These are phyloP conservation scores for Fusarium nodosum DNA, from an alignment of 2,329 filamentous ascomycete genomes.

Conservation along the genomic window DNA sequence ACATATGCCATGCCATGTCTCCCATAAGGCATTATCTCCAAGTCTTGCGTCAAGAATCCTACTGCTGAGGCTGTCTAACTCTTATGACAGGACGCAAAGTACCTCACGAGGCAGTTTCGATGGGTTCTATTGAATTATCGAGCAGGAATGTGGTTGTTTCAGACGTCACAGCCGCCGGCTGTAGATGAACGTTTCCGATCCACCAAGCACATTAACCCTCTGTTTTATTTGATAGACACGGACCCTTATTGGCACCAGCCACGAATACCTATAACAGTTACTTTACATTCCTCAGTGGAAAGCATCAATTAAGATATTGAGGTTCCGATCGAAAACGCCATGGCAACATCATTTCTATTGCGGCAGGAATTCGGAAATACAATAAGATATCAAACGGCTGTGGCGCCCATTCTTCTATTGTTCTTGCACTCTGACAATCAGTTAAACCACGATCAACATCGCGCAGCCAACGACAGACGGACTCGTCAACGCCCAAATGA, in stretches of 20 bases:
- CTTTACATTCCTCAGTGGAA: conserved; percentile 13
- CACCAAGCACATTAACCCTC: background rate
- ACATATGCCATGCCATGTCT: conserved; percentile 2
- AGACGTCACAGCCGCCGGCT: background rate
- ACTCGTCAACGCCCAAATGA: background rate
- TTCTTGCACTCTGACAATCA: conserved; percentile 7
- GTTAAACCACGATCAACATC: conserved; percentile 6
- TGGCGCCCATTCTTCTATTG: conserved; percentile 25
- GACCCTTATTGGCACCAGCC: conserved; percentile 5
- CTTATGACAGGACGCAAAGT: background rate
- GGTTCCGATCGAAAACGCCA: conserved; percentile 2
- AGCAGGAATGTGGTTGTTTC: conserved; percentile 20
- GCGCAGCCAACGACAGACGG: conserved; percentile 3
- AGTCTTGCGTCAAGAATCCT: background rate
- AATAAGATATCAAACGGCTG: conserved; percentile 13
- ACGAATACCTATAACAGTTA: conserved; percentile 5
- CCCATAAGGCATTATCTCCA: conserved; percentile 19
- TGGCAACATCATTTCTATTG: background rate
- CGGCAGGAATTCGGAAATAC: conserved; percentile 30
- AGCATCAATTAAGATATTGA: background rate
- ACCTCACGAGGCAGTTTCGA: conserved; percentile 10
- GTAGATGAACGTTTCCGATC: background rate
- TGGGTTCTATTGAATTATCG: background rate
- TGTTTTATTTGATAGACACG: conserved; percentile 6
- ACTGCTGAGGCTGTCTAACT: background rate